Base-by-base conservation (phyloP, 371 early-diverging fungal species). In the Fennellomyces sp. region DNA sequence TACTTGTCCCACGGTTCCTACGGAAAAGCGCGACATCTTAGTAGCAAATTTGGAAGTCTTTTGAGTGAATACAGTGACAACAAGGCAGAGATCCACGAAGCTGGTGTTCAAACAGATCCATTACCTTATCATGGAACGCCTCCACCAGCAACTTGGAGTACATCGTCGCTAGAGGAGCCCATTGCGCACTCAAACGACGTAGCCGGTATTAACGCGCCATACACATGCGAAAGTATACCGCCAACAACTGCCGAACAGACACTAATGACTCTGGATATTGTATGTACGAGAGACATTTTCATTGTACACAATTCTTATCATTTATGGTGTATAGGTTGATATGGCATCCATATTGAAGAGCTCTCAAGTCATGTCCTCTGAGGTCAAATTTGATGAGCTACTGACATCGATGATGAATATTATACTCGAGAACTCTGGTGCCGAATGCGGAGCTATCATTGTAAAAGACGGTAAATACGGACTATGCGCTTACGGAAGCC, bases 281-380 rank as follows among this genome's bases (percentile, higher is more conserved):
- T 72, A 64, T 60, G 68, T 63, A 3, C 13, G 52, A 10, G 11
- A 23, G 3, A 5, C 42, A n/a, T 41, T n/a, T 36, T 23, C 8
- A 41, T 41, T 13, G 12, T 33, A 33, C 13, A 33, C 35, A 8
- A 33, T 33, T 8, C 6, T 33, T 33, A 8, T 33, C 35, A 33
- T 33, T 33, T 33, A 33, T 33, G 6, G 35, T 33, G 35, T 8
- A 42, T 21, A 58, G 58, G 27, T 58, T 12, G 79, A 78, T 47
- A 68, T 78, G 63, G 79, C 76, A 10, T 78, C 79, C 4, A 78
- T 78, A 17, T 58, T 78, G 17, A 78, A 78, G 61, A 78, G 79
- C 25, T 73, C 76, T 1, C 79, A 78, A 62, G 79, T 78, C 15
- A 78, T 78, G 56, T 75, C 76, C 8, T 73, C 73, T 10, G 79